A percentile compares a stretch with the other conserved stretches of the same genome.
phyloP scores from a whole-genome alignment of 179 eudicot genomes.

The Spergularia azorica region DNA sequence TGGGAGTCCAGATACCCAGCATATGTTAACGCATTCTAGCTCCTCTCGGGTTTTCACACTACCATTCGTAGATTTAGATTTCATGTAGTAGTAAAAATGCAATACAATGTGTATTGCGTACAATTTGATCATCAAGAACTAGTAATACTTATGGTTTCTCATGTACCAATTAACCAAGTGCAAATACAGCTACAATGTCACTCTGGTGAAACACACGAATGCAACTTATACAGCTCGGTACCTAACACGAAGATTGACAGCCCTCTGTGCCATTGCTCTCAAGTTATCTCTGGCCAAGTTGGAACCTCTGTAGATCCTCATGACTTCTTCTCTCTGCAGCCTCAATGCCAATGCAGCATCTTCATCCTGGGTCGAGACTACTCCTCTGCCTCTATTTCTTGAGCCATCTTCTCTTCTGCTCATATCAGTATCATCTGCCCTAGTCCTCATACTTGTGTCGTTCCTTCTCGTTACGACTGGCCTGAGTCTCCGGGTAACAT shows the following conservation, averaged over 20 bases:
- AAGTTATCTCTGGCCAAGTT: conserved; percentile 65
- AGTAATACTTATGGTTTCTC: too few relatives aligned
- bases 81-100: too few relatives aligned
- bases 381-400: conserved; percentile 28
- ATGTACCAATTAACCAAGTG: too few relatives aligned
- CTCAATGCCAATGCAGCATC: conserved; percentile 90
- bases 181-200: too few relatives aligned
- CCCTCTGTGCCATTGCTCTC: conserved; percentile 80
- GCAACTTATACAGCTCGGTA: conserved; percentile 15
- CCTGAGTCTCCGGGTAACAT: conserved; percentile 25
- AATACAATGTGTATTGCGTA: too few relatives aligned
- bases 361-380: conserved; percentile 54
- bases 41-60: too few relatives aligned
- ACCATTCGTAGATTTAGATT: too few relatives aligned
- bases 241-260: conserved; percentile 54
- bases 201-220: neutral
- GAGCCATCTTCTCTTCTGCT: conserved; percentile 24
- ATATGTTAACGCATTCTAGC: too few relatives aligned
- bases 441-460: conserved; percentile 14
- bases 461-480: conserved; percentile 23
- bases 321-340: conserved; percentile 84
- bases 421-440: neutral
- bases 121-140: too few relatives aligned
- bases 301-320: conserved; percentile 57
- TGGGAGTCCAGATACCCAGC: too few relatives aligned